Base-by-base conservation (phyloP, 208 protist genomes). In the Crithidia sp. region DNA sequence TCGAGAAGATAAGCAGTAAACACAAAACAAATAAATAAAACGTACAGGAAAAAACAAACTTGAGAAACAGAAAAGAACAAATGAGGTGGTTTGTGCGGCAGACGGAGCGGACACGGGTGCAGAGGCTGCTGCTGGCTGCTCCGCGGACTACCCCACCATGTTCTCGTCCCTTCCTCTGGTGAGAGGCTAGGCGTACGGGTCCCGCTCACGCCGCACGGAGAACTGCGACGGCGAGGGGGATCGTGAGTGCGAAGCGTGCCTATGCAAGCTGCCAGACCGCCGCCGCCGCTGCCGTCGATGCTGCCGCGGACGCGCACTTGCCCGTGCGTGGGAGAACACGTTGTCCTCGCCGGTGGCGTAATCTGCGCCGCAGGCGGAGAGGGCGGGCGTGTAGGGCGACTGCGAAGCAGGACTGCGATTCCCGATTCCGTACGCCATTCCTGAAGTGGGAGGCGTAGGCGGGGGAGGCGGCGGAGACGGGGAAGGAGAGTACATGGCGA, bases 51-150 rank as follows among this genome's bases (percentile, higher is more conserved):
- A 60, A 54, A 72, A 56, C 8, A 16, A 52, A 61, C 8, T 39
- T 58, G 12, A 68, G 54, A 55, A 54, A 62, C 39, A 73, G n/a
- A 50, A 59, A 72, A 49, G 13, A 54, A 28, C 56, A 44, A 67
- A 10, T 14, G 37, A 7, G 49, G 19, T 8, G 55, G 28, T 28
- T 28, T 28, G 28, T 0, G 28, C 1, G 28, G 28, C 28, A 28
- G 28, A 28, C 28, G 28, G 28, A 28, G 28, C 28, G 28, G 28
- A 28, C 28, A 28, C 28, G 28, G 28, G 28, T 28, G 28, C 28
- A 28, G 28, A 28, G 28, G 28, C 28, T 28, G 28, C 28, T 28
- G 28, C 28, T 28, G 28, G 28, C 28, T 28, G 28, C 28, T 28
- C 28, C 28, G 28, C 28, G 0, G 28, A 28, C 28, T 49, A 49